Conservation (phyloP, 2,329 filamentous ascomycete genomes). For the Karstenula rhodostoma region DNA sequence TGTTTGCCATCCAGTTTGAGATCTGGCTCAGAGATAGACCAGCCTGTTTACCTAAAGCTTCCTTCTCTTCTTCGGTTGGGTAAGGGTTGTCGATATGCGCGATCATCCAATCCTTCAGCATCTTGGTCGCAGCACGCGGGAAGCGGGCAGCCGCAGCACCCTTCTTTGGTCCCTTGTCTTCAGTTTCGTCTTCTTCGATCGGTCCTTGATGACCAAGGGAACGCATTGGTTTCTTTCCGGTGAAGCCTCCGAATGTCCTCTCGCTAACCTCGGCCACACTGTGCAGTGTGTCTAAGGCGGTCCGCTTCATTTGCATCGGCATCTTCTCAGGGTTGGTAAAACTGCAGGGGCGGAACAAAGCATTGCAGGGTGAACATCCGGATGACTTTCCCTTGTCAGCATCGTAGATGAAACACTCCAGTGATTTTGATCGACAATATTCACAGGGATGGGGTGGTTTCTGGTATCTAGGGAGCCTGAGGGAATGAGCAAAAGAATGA, state of each 20-base stretch:
- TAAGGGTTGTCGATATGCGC: conserved; percentile 85
- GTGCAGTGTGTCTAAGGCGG: conserved; percentile 58
- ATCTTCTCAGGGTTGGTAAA: conserved; percentile 50
- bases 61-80: conserved; percentile 86
- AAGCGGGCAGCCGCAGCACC: conserved; percentile 61
- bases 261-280: conserved; percentile 54
- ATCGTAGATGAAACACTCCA: conserved; percentile 57
- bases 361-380: conserved; percentile 57
- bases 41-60: conserved; percentile 77
- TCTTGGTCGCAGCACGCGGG: conserved; percentile 78
- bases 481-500: not conserved
- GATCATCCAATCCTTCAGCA: conserved; percentile 84
- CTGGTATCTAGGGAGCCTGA: conserved; percentile 54
- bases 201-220: conserved; percentile 46
- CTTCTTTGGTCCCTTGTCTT: conserved; percentile 40
- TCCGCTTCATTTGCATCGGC: conserved; percentile 40
- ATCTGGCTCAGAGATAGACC: conserved; percentile 85
- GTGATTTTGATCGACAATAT: conserved; percentile 56
- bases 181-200: conserved; percentile 42
- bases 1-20: conserved; percentile 91
- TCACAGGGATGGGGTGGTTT: conserved; percentile 57
- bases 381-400: conserved; percentile 48
- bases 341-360: conserved; percentile 59
- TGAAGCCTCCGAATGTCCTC: conserved; percentile 43
- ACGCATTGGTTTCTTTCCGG: conserved; percentile 49